Evolutionary conservation across 164 flowering plant species (phyloP).

Genomic region (Cinnamomum chago): DNA sequence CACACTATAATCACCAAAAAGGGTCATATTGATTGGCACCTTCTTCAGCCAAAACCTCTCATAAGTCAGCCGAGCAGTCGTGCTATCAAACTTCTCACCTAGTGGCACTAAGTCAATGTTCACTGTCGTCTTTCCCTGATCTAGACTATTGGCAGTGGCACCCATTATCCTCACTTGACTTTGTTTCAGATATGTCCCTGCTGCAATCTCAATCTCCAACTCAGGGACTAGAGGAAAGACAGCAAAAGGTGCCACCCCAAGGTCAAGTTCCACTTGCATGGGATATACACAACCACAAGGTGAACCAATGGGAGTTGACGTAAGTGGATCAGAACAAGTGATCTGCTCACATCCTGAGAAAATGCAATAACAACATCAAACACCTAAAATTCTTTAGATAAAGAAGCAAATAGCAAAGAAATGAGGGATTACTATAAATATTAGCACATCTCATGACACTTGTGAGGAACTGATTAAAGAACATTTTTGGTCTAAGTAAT

Average conservation of each 20-base stretch:
- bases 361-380: neutral
- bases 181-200: slow-evolving; percentile 76
- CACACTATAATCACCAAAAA: slow-evolving; percentile 83
- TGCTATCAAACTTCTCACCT: slow-evolving; percentile 89
- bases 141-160: slow-evolving; percentile 71
- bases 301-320: slow-evolving; percentile 78
- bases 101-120: slow-evolving; percentile 87
- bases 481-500: neutral
- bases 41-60: slow-evolving; percentile 74
- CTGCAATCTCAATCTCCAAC: slow-evolving; percentile 87
- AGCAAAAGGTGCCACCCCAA: slow-evolving; percentile 63
- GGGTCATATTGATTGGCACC: slow-evolving; percentile 60
- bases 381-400: neutral
- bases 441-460: neutral
- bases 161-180: slow-evolving; percentile 94
- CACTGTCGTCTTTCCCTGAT: slow-evolving; percentile 75
- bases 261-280: slow-evolving; percentile 79
- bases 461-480: neutral
- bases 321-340: slow-evolving; percentile 67
- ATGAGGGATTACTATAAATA: neutral
- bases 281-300: slow-evolving; percentile 96
- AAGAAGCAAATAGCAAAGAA: neutral
- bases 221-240: slow-evolving; percentile 76
- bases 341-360: slow-evolving; percentile 77
- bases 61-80: slow-evolving; percentile 78